Evolutionary conservation across 192 early-diverging fungal species (phyloP).

Genomic region (Podila epicladia): DNA sequence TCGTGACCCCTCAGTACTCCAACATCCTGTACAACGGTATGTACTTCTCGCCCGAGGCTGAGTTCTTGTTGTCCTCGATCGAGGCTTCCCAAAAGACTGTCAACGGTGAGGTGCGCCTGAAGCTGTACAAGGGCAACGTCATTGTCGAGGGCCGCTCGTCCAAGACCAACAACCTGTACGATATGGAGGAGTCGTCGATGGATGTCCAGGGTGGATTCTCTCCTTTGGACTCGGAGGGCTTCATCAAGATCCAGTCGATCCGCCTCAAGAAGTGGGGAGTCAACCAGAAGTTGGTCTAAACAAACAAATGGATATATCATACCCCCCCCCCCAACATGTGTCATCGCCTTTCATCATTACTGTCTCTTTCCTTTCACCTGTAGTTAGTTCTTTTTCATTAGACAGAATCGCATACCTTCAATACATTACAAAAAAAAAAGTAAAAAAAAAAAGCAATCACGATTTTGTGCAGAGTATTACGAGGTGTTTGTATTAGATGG

Average conservation of each 20-base stretch:
- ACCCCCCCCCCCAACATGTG: too few species aligned
- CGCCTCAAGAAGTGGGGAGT: slow-evolving; percentile 86
- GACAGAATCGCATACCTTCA: too few species aligned
- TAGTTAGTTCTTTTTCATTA: too few species aligned
- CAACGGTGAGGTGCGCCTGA: slow-evolving; percentile 92
- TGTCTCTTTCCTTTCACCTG: too few species aligned
- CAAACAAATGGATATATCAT: too few species aligned
- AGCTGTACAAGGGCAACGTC: slow-evolving; percentile 96
- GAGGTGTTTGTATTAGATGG: too few species aligned
- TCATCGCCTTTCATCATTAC: too few species aligned
- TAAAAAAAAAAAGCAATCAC: too few species aligned
- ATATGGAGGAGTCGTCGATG: slow-evolving; percentile 97
- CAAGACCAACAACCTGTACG: slow-evolving; percentile 85
- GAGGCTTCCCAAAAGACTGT: slow-evolving; percentile 86
- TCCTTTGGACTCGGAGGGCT: slow-evolving; percentile 94
- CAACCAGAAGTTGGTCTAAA: slow-evolving; percentile 44
- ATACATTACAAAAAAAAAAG: too few species aligned
- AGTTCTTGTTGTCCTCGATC: slow-evolving; percentile 87
- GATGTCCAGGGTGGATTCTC: slow-evolving; percentile 92
- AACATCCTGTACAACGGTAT: slow-evolving; percentile 93
- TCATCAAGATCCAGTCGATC: slow-evolving; percentile 98
- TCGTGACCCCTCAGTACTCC: slow-evolving; percentile 81
- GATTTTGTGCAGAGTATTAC: too few species aligned
- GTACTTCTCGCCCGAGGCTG: slow-evolving; percentile 97
- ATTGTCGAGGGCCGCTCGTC: slow-evolving; percentile 91